Conservation (phyloP, 768 basidiomycete genomes). For the Suillus fuscotomentosus region DNA sequence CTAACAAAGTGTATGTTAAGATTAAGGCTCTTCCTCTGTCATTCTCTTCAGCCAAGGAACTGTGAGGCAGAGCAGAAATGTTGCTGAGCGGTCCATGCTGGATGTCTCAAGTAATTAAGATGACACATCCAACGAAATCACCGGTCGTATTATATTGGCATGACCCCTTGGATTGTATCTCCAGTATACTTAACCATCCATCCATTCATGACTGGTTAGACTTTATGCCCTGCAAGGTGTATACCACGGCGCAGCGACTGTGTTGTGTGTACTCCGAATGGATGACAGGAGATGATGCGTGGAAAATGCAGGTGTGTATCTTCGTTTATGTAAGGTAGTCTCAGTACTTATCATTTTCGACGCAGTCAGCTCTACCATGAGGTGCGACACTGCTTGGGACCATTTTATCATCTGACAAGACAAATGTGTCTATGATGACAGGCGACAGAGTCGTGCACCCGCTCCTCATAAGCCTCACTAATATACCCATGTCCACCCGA, state of each 20-base stretch:
- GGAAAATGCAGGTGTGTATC: constrained; percentile 13
- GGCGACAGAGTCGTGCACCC: constrained; percentile 31
- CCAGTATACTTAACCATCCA: background rate
- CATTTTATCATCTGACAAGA: constrained; percentile 32
- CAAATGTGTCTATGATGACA: constrained; percentile 28
- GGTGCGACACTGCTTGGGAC: constrained; percentile 21
- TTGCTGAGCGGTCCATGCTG: no score
- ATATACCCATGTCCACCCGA: constrained; percentile 25
- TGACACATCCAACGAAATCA: no score
- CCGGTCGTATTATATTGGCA: background rate
- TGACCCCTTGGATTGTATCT: background rate
- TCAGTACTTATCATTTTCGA: background rate
- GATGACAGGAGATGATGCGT: constrained; percentile 17
- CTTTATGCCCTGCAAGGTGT: constrained; percentile 17
- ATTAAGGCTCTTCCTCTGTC: no score
- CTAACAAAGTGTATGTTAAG: background rate
- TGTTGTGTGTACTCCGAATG: constrained; percentile 18
- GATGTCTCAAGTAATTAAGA: no score
- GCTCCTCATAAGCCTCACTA: constrained; percentile 29
- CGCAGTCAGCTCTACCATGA: constrained; percentile 12
- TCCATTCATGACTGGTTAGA: constrained; percentile 15
- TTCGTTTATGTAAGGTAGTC: fast-evolving
- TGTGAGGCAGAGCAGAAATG: no score
- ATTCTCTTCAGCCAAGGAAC: no score
- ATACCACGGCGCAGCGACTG: constrained; percentile 3